Evolutionary conservation across 768 basidiomycete genomes (phyloP), one percentile per base, ranked within the genome.

Genomic region (Leccinum arenicola): DNA sequence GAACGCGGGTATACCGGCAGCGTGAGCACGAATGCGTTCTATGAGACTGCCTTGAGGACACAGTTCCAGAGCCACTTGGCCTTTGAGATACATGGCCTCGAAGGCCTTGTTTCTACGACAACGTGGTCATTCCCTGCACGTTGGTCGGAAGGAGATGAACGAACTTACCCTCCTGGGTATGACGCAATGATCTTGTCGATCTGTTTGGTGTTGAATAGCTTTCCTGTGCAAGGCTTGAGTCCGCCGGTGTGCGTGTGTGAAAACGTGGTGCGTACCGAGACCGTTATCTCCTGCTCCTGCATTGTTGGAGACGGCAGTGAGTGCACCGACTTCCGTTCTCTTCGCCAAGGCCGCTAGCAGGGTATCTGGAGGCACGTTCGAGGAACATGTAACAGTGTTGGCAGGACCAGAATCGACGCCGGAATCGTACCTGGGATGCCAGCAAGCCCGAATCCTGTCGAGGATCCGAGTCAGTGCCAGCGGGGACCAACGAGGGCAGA

Each of bases 1-100:
- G 78, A 97, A 94, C n/a, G 89, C 93, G 17, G 94, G 93, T 60
- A 94, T 93, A 53, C 94, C 94, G 11, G 92, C 90, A 9, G 92
- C 93, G 58, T 92, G 89, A 7, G 94, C 90, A 36, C 93, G 88
- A 60, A 95, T 79, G 58, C 93, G 87, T 69, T 95, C 94, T 15
- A 88, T 86, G 48, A 97, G 84, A 14, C 93, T 95, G 10, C 93
- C 94, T 75, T 97, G 94, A 3, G 95, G 94, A 27, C 92, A 91
- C 21, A 96, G 86, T 67, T 96, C 94, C 36, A 95, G 76, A 9
- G 88, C 86, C 59, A 96, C 87, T 63, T 87, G 75, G 55, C 94
- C 94, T 12, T 82, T 80, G 53, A 96, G 83, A 74, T 92, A 97
- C 59, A 88, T 76, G 12, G 81, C 73, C 74, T 95, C 93, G 58